Conservation (phyloP, 495 filamentous ascomycete species). For the Neurospora sp. region DNA sequence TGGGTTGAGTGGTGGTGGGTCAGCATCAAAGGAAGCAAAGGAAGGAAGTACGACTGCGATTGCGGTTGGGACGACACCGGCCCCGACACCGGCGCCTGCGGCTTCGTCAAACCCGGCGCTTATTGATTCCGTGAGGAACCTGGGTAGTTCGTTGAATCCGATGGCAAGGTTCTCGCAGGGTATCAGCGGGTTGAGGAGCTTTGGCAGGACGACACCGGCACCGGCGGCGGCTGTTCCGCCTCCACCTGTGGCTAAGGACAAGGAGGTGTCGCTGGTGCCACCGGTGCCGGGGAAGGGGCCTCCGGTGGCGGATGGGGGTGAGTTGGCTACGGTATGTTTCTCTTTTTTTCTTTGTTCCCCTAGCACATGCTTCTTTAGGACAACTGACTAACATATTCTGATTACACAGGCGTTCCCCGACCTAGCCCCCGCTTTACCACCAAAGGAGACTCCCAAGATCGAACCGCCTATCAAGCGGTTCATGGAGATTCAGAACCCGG, state of each 20-base stretch:
- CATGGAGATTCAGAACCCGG: constrained; percentile 64
- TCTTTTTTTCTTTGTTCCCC: background rate
- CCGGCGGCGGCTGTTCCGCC: constrained; percentile 14
- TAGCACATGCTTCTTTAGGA: no score
- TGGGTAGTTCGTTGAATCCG: constrained; percentile 76
- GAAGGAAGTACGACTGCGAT: constrained; percentile 15
- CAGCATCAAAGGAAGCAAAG: constrained; percentile 18
- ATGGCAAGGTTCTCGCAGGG: constrained; percentile 62
- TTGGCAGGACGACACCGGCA: constrained; percentile 47
- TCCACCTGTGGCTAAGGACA: constrained; percentile 24
- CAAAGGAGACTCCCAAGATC: constrained; percentile 44
- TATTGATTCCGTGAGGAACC: constrained; percentile 72
- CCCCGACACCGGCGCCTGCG: constrained; percentile 14
- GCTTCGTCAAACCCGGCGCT: constrained; percentile 45
- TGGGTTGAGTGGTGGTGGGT: background rate
- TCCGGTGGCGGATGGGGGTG: constrained; percentile 30
- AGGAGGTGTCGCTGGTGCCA: constrained; percentile 23
- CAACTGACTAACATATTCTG: background rate
- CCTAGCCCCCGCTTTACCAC: constrained; percentile 40
- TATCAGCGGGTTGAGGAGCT: constrained; percentile 61
- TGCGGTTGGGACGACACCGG: background rate
- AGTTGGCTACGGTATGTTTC: constrained; percentile 37
- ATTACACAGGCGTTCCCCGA: constrained; percentile 48
- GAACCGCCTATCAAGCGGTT: constrained; percentile 71
- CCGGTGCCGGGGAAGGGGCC: constrained; percentile 17